Conservation (phyloP, 345 rosid species). For the Iberis pinnata region DNA sequence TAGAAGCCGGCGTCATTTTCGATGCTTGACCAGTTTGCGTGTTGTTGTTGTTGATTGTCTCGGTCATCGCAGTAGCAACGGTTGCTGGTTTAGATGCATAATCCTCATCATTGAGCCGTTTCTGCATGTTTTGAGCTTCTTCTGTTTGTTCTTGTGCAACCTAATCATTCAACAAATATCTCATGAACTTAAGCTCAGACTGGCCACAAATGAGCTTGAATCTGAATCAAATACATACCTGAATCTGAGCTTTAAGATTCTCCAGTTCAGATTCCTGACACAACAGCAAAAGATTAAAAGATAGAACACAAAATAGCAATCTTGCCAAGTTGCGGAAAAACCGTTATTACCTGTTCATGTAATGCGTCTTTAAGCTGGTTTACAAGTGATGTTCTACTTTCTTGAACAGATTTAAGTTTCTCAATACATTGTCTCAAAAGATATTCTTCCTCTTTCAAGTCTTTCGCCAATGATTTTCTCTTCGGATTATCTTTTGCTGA, state of each 20-base stretch:
- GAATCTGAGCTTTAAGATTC: conserved; percentile 75
- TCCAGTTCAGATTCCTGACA: conserved; percentile 81
- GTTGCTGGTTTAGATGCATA: conserved; percentile 34
- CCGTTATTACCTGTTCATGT: conserved; percentile 52
- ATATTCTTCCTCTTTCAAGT: conserved; percentile 69
- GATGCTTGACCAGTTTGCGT: conserved; percentile 44
- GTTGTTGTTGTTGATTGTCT: conserved; percentile 22
- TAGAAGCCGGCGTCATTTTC: conserved; percentile 67
- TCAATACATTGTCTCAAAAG: conserved; percentile 61
- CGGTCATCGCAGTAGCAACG: conserved; percentile 16
- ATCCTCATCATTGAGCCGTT: conserved; percentile 50
- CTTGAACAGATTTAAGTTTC: conserved; percentile 76
- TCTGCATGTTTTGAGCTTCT: conserved; percentile 66
- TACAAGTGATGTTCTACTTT: conserved; percentile 62
- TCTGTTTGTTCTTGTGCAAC: conserved; percentile 72
- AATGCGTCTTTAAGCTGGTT: conserved; percentile 79
- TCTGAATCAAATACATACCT: conserved; percentile 36
- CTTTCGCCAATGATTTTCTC: conserved; percentile 52
- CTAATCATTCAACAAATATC: conserved; percentile 33
- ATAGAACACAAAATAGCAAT: not conserved
- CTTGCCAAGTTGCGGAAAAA: not conserved
- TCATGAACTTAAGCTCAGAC: conserved; percentile 2
- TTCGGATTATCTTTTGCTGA: conserved; percentile 55
- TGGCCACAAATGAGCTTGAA: not conserved
- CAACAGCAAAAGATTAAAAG: conserved; percentile 11